Conservation (phyloP, 257 asterid species). For the Fraxinus quadrangulata region DNA sequence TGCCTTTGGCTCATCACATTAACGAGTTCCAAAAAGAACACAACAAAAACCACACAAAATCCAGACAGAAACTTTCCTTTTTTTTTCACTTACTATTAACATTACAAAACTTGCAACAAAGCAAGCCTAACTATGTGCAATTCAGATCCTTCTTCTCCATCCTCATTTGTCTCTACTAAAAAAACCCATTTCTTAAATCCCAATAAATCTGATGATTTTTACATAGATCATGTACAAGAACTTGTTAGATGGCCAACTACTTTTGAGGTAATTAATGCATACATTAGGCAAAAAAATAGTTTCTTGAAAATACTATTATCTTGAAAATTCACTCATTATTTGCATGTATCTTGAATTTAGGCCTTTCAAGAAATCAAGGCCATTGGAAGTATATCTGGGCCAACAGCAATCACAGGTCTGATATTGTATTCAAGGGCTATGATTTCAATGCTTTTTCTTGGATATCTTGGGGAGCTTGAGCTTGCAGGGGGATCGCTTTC, state of each 20-base stretch:
- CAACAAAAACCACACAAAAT: not conserved
- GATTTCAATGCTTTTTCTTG: constrained; percentile 94
- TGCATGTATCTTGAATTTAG: constrained; percentile 31
- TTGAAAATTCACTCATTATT: not conserved
- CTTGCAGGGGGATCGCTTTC: constrained; percentile 93
- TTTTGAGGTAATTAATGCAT: not conserved
- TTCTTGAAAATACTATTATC: not conserved
- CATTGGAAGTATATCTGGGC: constrained; percentile 79
- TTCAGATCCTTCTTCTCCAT: not conserved
- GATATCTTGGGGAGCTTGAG: constrained; percentile 87
- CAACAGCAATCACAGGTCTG: constrained; percentile 80
- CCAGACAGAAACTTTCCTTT: not conserved
- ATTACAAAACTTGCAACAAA: not conserved
- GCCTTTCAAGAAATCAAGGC: constrained; percentile 78
- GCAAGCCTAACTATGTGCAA: not conserved
- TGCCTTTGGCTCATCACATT: not conserved
- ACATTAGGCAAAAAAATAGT: too few species aligned
- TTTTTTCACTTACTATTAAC: not conserved
- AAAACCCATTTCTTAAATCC: not conserved
- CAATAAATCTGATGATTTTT: not conserved
- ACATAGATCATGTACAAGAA: not conserved
- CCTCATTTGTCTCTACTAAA: not conserved
- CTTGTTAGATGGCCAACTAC: not conserved
- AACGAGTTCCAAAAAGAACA: not conserved
- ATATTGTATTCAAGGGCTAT: constrained; percentile 79